phyloP scores from a whole-genome alignment of 1,139 yeast genomes.

The Debaryomyces subglobosus region DNA sequence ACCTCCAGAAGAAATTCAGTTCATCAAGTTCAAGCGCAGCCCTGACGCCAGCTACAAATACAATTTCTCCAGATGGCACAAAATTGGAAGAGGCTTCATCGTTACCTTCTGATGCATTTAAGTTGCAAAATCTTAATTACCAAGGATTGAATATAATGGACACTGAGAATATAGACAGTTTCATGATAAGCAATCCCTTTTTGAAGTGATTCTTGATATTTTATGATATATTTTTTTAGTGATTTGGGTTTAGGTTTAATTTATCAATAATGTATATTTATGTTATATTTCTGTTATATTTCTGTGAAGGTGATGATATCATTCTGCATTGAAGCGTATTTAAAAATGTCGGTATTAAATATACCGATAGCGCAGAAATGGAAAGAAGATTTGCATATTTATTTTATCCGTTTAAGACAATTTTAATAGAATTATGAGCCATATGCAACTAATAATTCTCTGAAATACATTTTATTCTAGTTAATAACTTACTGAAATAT shows the following conservation, averaged over 20 bases:
- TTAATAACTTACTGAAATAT: no score
- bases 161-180: conserved; percentile 15
- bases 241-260: conserved; percentile 3
- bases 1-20: conserved; percentile 8
- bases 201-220: conserved; percentile 7
- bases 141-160: conserved; percentile 17
- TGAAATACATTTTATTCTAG: no score
- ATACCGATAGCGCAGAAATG: no score
- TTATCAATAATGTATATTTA: background rate
- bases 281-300: background rate
- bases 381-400: no score
- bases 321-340: no score
- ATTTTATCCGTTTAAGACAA: no score
- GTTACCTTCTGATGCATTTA: conserved; percentile 19
- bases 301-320: background rate
- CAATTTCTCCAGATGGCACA: background rate
- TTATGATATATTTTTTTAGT: background rate
- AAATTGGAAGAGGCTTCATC: conserved; percentile 7
- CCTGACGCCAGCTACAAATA: conserved; percentile 7
- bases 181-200: conserved; percentile 17
- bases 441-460: no score
- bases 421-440: no score
- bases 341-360: no score
- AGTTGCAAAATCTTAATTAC: conserved; percentile 7
- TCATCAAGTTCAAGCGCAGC: conserved; percentile 4